Percentiles rank a stretch among this genome's conserved stretches.
Evolutionary conservation across 495 filamentous ascomycete species (phyloP).

Genomic region (Annulohypoxylon maeteangense): DNA sequence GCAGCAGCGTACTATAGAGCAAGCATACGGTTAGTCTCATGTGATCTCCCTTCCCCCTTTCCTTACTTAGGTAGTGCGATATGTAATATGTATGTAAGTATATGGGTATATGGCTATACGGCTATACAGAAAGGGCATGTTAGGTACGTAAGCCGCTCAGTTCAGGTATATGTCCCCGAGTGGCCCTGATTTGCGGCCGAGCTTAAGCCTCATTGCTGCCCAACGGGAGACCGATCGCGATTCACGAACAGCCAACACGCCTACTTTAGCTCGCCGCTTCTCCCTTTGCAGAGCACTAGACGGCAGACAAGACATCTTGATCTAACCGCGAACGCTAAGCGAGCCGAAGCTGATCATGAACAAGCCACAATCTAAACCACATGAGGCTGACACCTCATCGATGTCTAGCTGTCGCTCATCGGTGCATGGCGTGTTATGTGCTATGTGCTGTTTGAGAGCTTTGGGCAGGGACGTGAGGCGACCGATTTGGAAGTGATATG

Average conservation of each 20-base stretch:
- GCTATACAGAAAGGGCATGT: conserved; percentile 22
- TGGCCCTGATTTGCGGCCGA: conserved; percentile 37
- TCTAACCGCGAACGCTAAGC: conserved; percentile 17
- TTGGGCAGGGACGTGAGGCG: conserved; percentile 42
- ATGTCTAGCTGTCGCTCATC: conserved; percentile 24
- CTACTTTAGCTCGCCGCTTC: conserved; percentile 34
- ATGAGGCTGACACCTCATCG: conserved; percentile 48
- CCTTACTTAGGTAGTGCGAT: conserved; percentile 22
- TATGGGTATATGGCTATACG: conserved; percentile 25
- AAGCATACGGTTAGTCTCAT: conserved; percentile 55
- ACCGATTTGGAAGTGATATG: conserved; percentile 46
- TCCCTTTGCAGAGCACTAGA: conserved; percentile 12
- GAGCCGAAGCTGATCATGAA: conserved; percentile 39
- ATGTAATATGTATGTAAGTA: conserved; percentile 15
- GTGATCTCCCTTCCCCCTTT: conserved; percentile 32
- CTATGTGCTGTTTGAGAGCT: conserved; percentile 14
- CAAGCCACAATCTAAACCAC: conserved; percentile 44
- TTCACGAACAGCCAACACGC: conserved; percentile 19
- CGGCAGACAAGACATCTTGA: conserved; percentile 21
- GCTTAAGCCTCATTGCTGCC: conserved; percentile 54
- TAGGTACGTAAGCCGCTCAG: conserved; percentile 2
- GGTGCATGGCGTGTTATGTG: conserved; percentile 11
- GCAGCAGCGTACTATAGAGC: conserved; percentile 79
- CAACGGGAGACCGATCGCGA: conserved; percentile 47
- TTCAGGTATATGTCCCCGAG: conserved; percentile 36